Conservation (phyloP, 2,329 filamentous ascomycete species). For the Aspergillus sp. region DNA sequence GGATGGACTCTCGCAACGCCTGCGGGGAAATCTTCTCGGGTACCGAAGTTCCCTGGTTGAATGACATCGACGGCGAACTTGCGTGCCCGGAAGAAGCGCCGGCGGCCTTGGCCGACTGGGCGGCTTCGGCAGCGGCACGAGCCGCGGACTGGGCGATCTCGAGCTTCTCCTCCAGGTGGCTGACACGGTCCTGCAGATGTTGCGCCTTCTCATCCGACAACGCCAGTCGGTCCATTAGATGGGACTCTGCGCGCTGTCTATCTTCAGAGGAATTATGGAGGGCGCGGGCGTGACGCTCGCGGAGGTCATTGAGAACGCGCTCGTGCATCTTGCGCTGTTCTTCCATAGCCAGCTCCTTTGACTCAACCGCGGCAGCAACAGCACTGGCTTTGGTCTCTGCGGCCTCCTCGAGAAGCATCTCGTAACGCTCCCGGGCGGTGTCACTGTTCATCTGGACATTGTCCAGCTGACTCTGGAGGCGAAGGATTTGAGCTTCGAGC, state of each 20-base stretch:
- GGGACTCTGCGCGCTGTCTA: constrained; percentile 73
- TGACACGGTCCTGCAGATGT: constrained; percentile 80
- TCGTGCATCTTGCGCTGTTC: constrained; percentile 68
- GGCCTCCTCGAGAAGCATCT: constrained; percentile 81
- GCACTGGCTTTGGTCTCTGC: constrained; percentile 65
- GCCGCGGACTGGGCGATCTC: constrained; percentile 87
- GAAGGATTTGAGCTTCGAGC: constrained; percentile 74
- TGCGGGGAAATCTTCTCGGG: constrained; percentile 92
- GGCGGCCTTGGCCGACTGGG: constrained; percentile 55
- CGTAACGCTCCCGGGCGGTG: constrained; percentile 74
- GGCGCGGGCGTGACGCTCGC: constrained; percentile 71
- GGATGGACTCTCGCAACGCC: constrained; percentile 90
- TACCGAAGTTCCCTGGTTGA: constrained; percentile 47
- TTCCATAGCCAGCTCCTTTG: constrained; percentile 53
- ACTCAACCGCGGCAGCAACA: constrained; percentile 53
- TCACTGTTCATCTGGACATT: constrained; percentile 76
- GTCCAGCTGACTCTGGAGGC: constrained; percentile 73
- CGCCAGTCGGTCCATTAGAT: constrained; percentile 76
- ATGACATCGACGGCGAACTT: constrained; percentile 48
- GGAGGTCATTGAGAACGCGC: constrained; percentile 70
- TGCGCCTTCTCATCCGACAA: constrained; percentile 81
- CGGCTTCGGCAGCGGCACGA: constrained; percentile 75
- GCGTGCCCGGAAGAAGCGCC: constrained; percentile 41
- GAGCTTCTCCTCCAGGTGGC: constrained; percentile 84
- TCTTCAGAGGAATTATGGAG: constrained; percentile 76